Evolutionary conservation across 2,329 filamentous ascomycete species (phyloP).

Genomic region (Claviceps sp.): DNA sequence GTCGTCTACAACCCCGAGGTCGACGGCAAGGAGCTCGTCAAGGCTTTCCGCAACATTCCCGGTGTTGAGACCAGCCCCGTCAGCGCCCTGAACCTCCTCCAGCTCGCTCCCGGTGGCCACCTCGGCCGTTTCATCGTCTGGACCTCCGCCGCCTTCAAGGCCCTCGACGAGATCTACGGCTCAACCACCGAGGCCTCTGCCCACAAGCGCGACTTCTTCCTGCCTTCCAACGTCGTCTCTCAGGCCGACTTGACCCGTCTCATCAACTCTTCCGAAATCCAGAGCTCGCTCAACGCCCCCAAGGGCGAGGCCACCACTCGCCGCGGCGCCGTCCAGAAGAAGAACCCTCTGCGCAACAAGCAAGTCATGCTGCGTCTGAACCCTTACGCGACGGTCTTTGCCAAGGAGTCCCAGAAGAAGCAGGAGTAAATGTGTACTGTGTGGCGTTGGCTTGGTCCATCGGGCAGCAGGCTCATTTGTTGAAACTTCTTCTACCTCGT

Average conservation of each 20-base stretch:
- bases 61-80: conserved; percentile 95
- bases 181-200: conserved; percentile 77
- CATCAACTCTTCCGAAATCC: conserved; percentile 98
- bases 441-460: not conserved
- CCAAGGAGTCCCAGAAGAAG: conserved; percentile 46
- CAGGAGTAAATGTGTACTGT: conserved; percentile 10
- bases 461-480: not conserved
- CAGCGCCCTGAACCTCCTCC: conserved; percentile 92
- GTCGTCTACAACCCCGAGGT: conserved; percentile 94
- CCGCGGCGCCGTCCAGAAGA: conserved; percentile 90
- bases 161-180: conserved; percentile 94
- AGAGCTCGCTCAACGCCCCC: conserved; percentile 84
- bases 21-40: conserved; percentile 88
- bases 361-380: conserved; percentile 97
- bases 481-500: not conserved
- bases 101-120: conserved; percentile 97
- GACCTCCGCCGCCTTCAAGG: conserved; percentile 93
- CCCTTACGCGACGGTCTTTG: conserved; percentile 88
- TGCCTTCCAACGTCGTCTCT: conserved; percentile 81
- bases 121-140: conserved; percentile 98
- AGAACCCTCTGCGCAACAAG: conserved; percentile 99
- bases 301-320: conserved; percentile 86
- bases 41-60: conserved; percentile 96
- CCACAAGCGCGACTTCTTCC: conserved; percentile 98
- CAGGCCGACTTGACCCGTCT: conserved; percentile 94